phyloP scores from a whole-genome alignment of 2,329 filamentous ascomycete genomes.

The Penicillium verrucosum region DNA sequence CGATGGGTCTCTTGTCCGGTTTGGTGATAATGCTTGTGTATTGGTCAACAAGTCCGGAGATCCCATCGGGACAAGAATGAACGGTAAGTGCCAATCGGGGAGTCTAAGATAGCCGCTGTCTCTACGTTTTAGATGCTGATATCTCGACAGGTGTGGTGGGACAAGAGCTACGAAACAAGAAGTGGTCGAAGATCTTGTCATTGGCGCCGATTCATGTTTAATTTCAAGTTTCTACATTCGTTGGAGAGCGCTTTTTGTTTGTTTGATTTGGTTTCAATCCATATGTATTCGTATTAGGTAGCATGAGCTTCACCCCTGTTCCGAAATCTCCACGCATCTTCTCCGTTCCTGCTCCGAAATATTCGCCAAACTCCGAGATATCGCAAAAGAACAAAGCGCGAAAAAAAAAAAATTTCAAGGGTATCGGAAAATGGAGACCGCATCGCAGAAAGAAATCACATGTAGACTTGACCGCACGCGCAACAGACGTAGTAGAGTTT shows the following conservation, averaged over 20 bases:
- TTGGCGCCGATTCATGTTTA: slow-evolving; percentile 82
- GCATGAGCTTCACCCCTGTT: slow-evolving; percentile 3
- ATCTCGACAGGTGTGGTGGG: slow-evolving; percentile 69
- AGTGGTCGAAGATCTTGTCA: slow-evolving; percentile 98
- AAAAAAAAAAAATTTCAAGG: slow-evolving; percentile 20
- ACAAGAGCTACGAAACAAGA: slow-evolving; percentile 80
- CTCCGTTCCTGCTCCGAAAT: neutral
- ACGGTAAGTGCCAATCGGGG: slow-evolving; percentile 52
- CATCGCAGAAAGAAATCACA: slow-evolving; percentile 27
- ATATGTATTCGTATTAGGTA: slow-evolving; percentile 32
- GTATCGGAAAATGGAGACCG: slow-evolving; percentile 30
- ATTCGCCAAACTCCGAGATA: slow-evolving; percentile 8
- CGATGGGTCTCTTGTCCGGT: slow-evolving; percentile 86
- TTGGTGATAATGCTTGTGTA: slow-evolving; percentile 98
- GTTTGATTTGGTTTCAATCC: slow-evolving; percentile 14
- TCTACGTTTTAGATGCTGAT: slow-evolving; percentile 21
- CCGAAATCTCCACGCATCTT: slow-evolving; percentile 6
- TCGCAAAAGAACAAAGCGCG: slow-evolving; percentile 12
- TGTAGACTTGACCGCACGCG: slow-evolving; percentile 83
- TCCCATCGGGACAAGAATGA: slow-evolving; percentile 88
- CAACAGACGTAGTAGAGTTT: slow-evolving; percentile 95
- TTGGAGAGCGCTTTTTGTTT: slow-evolving; percentile 29
- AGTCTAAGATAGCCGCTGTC: neutral
- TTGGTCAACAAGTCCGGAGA: slow-evolving; percentile 96
- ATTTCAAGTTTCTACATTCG: slow-evolving; percentile 28